phyloP scores from a whole-genome alignment of 2,329 filamentous ascomycete genomes.

The Trichophyton simii region DNA sequence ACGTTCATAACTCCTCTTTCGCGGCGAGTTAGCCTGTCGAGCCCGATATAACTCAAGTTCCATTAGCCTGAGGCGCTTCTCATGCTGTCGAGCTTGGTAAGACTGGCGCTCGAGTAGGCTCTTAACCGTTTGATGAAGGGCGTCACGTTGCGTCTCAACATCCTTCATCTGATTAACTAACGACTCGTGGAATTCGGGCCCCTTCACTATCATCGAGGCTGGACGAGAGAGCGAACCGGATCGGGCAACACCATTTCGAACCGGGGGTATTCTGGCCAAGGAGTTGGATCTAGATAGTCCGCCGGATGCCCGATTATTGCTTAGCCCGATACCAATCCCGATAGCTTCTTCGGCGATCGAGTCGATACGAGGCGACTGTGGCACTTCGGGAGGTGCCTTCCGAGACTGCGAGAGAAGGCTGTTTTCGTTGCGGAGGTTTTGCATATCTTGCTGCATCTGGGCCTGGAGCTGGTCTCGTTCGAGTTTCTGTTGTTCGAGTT shows the following conservation, averaged over 20 bases:
- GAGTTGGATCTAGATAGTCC: conserved; percentile 56
- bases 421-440: conserved; percentile 46
- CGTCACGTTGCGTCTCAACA: conserved; percentile 84
- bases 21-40: conserved; percentile 44
- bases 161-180: conserved; percentile 76
- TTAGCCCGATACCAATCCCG: conserved; percentile 10
- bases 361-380: conserved; percentile 41
- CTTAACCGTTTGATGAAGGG: conserved; percentile 75
- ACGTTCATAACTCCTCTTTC: conserved; percentile 66
- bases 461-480: conserved; percentile 71
- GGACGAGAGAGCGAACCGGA: conserved; percentile 48
- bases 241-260: conserved; percentile 27
- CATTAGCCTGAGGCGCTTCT: conserved; percentile 64
- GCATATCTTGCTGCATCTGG: conserved; percentile 74
- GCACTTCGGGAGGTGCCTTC: conserved; percentile 33
- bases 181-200: conserved; percentile 52
- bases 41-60: conserved; percentile 68
- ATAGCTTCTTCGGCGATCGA: conserved; percentile 49
- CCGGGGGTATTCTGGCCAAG: conserved; percentile 43
- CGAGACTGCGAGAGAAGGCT: conserved; percentile 28
- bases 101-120: conserved; percentile 76
- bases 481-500: conserved; percentile 69
- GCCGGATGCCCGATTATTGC: conserved; percentile 28
- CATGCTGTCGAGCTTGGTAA: conserved; percentile 67
- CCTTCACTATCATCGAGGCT: conserved; percentile 39